A percentile compares a stretch with the other conserved stretches of the same genome.
Evolutionary conservation across 768 basidiomycete genomes (phyloP).

Genomic region (Galerina marginata): DNA sequence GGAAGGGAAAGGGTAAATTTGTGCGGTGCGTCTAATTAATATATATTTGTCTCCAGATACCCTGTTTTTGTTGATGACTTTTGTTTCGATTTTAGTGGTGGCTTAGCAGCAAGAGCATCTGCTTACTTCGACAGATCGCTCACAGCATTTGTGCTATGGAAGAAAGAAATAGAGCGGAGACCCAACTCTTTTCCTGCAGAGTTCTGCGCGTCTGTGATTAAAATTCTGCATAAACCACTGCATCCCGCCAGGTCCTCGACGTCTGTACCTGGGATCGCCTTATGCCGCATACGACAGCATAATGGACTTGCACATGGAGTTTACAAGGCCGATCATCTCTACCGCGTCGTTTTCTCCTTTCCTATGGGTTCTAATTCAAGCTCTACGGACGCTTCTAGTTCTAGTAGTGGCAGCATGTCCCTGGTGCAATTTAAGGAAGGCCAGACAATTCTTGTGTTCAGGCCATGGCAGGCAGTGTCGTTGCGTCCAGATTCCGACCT

Average conservation of each 20-base stretch:
- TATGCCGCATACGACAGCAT: slow-evolving; percentile 43
- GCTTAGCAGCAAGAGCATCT: slow-evolving; percentile 57
- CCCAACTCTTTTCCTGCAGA: slow-evolving; percentile 40
- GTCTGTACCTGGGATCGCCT: slow-evolving; percentile 43
- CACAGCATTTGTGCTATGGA: slow-evolving; percentile 58
- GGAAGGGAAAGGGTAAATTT: slow-evolving; percentile 49
- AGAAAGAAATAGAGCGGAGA: slow-evolving; percentile 47
- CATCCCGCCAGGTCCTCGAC: slow-evolving; percentile 27
- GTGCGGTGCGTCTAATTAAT: slow-evolving; percentile 43
- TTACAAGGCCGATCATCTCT: slow-evolving; percentile 25
- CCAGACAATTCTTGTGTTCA: slow-evolving; percentile 49
- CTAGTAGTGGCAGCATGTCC: slow-evolving; percentile 21
- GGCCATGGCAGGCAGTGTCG: slow-evolving; percentile 53
- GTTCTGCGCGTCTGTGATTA: slow-evolving; percentile 48
- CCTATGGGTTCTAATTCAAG: slow-evolving; percentile 7
- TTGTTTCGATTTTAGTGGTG: slow-evolving; percentile 47
- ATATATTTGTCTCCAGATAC: neutral
- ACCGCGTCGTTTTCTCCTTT: slow-evolving; percentile 45
- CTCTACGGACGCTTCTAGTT: neutral
- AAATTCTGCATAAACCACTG: slow-evolving; percentile 42
- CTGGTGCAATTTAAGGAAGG: slow-evolving; percentile 45
- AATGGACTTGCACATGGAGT: slow-evolving; percentile 21
- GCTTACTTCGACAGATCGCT: slow-evolving; percentile 46
- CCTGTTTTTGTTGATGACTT: slow-evolving; percentile 2
- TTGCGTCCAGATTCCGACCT: slow-evolving; percentile 16